phyloP scores from a whole-genome alignment of 139 green algal species.

The Chloropicon primus region DNA sequence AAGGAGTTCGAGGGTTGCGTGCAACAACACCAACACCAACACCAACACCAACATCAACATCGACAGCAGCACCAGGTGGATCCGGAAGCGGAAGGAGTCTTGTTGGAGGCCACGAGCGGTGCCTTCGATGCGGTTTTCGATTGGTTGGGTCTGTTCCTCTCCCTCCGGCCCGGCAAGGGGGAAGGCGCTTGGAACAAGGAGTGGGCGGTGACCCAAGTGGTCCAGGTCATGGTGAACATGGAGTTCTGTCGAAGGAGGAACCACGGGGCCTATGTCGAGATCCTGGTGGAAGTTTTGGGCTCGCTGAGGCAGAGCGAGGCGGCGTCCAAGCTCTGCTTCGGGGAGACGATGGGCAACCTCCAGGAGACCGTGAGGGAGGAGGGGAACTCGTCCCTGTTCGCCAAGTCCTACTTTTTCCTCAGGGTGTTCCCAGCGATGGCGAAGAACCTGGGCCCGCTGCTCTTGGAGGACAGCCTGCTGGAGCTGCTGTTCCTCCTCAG shows the following conservation, averaged over 20 bases:
- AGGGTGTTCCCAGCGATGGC: not conserved
- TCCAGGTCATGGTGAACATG: not conserved
- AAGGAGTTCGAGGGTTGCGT: too few species aligned
- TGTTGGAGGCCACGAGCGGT: too few species aligned
- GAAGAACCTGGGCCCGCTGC: not conserved
- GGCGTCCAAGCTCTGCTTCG: not conserved
- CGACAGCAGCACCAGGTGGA: too few species aligned
- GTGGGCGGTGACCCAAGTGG: not conserved
- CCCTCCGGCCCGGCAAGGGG: not conserved
- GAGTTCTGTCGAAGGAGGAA: not conserved
- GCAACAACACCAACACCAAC: too few species aligned
- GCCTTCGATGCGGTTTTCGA: not conserved
- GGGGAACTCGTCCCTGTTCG: not conserved
- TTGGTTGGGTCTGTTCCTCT: not conserved
- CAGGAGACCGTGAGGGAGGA: not conserved
- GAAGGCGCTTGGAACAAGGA: not conserved
- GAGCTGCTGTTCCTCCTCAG: not conserved
- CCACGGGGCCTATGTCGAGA: not conserved
- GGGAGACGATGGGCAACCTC: not conserved
- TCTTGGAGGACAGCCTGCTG: not conserved
- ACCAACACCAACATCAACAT: too few species aligned
- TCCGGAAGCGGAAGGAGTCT: too few species aligned
- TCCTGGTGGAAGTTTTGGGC: not conserved
- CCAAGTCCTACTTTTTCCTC: not conserved
- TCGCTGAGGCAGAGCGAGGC: not conserved